Evolutionary conservation across 495 filamentous ascomycete species (phyloP), one percentile per base, ranked within the genome.

Genomic region (Xylaria scruposa): DNA sequence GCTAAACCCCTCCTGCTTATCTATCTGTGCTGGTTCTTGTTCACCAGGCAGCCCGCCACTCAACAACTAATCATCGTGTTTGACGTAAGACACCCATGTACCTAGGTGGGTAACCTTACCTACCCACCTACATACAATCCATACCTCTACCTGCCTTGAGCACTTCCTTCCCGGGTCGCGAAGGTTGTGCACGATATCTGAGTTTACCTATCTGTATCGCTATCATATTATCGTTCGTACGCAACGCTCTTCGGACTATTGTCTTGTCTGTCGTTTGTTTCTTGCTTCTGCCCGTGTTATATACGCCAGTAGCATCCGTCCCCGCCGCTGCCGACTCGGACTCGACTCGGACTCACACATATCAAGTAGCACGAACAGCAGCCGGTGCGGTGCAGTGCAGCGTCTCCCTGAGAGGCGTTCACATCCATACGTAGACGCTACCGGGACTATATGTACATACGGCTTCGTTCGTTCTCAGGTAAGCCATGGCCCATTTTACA

Each of bases 1-100:
- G 63, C 29, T 66, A 49, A 38, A 38, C 47, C 64, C 65, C 65
- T 67, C 65, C 49, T 67, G 65, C 42, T 67, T 67, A 3, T 3
- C 3, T 67, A 67, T 67, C 65, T 38, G 49, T 36, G 49, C 65
- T 56, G 65, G 49, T 51, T 49, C 44, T 21, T 44, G 65, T 36
- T 51, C 65, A 67, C 36, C 65, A 67, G 29, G 29, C 33, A 31
- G 19, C 31, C 64, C 49, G 63, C 63, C 63, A 19, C 63, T 66
- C 29, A 29, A 24, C 26, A 33, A 40, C 31, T 19, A 31, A 31
- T 21, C 62, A 42, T 19, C 36, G 15, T 31, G 31, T 46, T 67
- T 53, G 64, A 67, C 64, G 46, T 66, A 49, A 49, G 29, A 67
- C 47, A 49, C 61, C 15, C 33, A 59, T 19, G 8, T 59, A 38